phyloP scores from a whole-genome alignment of 108 stramenopile species.

The Pseudonitzschia delicatissima region DNA sequence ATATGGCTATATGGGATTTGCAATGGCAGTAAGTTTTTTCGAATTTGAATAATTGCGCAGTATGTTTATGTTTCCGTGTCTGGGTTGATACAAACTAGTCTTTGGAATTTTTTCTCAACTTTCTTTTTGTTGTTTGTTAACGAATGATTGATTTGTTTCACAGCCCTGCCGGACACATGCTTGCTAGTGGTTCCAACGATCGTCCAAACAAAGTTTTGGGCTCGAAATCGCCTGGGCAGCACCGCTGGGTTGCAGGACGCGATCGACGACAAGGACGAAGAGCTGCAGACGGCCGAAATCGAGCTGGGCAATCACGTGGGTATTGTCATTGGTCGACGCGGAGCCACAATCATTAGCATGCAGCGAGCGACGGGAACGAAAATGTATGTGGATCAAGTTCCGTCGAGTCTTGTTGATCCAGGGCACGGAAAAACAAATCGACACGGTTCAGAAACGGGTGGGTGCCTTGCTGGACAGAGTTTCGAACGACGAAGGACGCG shows the following conservation, averaged over 20 bases:
- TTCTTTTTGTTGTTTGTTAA: neutral
- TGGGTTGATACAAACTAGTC: too few relatives aligned
- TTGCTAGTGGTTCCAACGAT: constrained; percentile 91
- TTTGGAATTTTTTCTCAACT: constrained; percentile 1
- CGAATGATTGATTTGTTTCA: neutral
- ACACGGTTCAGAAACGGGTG: constrained; percentile 79
- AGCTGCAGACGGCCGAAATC: constrained; percentile 73
- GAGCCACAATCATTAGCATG: constrained; percentile 88
- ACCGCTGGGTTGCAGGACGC: constrained; percentile 68
- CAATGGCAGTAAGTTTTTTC: constrained; percentile 71
- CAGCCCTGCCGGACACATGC: constrained; percentile 87
- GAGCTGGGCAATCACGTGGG: constrained; percentile 90
- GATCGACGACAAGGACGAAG: constrained; percentile 52
- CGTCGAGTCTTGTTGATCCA: constrained; percentile 81
- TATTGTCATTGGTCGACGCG: constrained; percentile 86
- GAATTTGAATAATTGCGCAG: too few relatives aligned
- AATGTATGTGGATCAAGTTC: constrained; percentile 90
- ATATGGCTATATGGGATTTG: constrained; percentile 96
- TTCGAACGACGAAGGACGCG: constrained; percentile 38
- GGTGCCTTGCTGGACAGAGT: constrained; percentile 80
- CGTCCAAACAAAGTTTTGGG: constrained; percentile 93
- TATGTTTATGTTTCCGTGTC: neutral
- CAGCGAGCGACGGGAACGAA: constrained; percentile 86
- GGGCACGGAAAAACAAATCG: constrained; percentile 83
- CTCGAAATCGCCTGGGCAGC: constrained; percentile 84